Evolutionary conservation across 805 yeast species (phyloP).

Genomic region (Myxozyma neglecta): DNA sequence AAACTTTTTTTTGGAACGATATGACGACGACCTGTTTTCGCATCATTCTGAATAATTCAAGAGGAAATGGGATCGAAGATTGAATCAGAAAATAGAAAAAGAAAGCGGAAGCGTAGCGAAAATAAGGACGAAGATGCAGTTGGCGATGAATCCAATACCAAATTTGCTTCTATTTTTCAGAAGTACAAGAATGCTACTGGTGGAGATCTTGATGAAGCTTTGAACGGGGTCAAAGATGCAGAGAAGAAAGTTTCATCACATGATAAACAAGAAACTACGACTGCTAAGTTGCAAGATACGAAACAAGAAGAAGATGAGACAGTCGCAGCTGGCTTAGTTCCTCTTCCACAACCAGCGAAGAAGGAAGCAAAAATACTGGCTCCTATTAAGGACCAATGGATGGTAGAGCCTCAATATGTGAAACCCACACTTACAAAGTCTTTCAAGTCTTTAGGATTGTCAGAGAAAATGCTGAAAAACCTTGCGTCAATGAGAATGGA

Average conservation of each 20-base stretch:
- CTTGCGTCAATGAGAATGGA: constrained; percentile 49
- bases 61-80: background rate
- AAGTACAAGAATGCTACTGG: constrained; percentile 47
- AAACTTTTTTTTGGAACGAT: background rate
- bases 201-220: constrained; percentile 5
- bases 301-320: constrained; percentile 17
- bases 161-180: constrained; percentile 53
- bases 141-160: constrained; percentile 36
- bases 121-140: background rate
- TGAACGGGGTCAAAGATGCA: background rate
- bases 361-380: constrained; percentile 48
- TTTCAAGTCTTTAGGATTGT: constrained; percentile 51
- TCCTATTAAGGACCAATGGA: constrained; percentile 53
- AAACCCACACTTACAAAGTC: constrained; percentile 49
- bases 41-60: background rate
- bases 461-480: constrained; percentile 48
- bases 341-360: constrained; percentile 82
- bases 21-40: background rate
- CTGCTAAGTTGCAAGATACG: constrained; percentile 25
- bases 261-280: constrained; percentile 25
- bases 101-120: constrained; percentile 2
- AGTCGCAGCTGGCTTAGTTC: constrained; percentile 47
- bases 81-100: background rate
- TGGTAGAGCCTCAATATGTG: constrained; percentile 61
- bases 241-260: background rate